These are phyloP conservation scores for Triticum turgidum DNA, from an alignment of 176 grass and related monocot genomes.

Conservation along the genomic window DNA sequence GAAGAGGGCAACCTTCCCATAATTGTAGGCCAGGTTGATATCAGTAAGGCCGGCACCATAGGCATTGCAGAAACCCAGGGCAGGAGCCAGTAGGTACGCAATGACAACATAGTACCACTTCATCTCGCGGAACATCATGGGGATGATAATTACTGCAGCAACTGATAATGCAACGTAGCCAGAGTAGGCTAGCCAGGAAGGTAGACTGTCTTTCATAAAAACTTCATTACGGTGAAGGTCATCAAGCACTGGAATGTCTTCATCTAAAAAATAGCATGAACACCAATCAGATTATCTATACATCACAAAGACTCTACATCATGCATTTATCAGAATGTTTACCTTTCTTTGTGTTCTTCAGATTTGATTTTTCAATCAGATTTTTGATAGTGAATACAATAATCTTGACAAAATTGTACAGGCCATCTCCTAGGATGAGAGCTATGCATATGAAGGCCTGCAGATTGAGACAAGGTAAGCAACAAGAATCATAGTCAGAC, in stretches of 20 bases:
- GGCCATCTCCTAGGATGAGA: conserved; percentile 85
- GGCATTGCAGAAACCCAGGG: conserved; percentile 96
- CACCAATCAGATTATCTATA: conserved; percentile 14
- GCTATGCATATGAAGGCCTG: conserved; percentile 96
- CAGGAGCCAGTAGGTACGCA: conserved; percentile 81
- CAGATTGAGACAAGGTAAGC: conserved; percentile 25
- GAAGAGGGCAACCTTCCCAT: conserved; percentile 88
- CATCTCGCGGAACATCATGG: conserved; percentile 85
- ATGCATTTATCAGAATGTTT: conserved; percentile 7
- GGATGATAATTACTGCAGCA: conserved; percentile 56
- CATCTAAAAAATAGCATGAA: conserved; percentile 48
- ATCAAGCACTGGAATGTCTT: conserved; percentile 45
- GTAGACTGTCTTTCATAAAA: conserved; percentile 64
- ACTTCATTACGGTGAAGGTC: conserved; percentile 69
- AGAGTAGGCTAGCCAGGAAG: conserved; percentile 63
- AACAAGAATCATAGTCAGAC: not conserved
- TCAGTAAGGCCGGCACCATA: conserved; percentile 94
- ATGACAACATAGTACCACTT: conserved; percentile 95
- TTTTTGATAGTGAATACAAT: conserved; percentile 55
- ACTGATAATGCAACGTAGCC: conserved; percentile 60
- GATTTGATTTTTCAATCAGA: conserved; percentile 48
- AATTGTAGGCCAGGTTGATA: conserved; percentile 99
- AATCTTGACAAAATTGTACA: conserved; percentile 96
- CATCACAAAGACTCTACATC: not conserved
- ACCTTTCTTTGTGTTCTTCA: conserved; percentile 77